Evolutionary conservation across 139 green algal genomes (phyloP).

Genomic region (Closterium sp.): DNA sequence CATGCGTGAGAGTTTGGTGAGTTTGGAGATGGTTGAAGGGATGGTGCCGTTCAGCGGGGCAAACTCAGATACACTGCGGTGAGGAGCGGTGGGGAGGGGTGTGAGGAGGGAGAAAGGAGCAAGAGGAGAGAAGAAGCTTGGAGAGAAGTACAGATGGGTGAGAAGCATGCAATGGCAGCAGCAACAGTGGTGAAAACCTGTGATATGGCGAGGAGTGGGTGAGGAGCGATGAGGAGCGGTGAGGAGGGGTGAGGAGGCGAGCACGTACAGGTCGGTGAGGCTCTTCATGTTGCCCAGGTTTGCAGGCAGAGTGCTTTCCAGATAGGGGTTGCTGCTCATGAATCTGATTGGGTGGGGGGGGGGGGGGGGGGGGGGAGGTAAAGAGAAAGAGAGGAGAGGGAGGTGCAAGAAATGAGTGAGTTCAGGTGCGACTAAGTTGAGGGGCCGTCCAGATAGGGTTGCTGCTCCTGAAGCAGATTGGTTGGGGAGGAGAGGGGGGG

Average conservation of each 20-base stretch:
- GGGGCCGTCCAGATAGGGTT: not conserved
- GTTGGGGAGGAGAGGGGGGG: no score
- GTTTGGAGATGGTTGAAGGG: no score
- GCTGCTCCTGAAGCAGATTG: not conserved
- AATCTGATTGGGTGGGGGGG: not conserved
- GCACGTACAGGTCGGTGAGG: not conserved
- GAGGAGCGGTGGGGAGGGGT: no score
- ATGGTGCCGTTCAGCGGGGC: no score
- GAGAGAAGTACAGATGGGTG: not conserved
- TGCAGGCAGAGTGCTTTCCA: not conserved
- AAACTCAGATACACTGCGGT: no score
- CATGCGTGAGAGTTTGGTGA: no score
- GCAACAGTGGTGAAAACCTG: no score
- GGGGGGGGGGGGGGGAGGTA: no score
- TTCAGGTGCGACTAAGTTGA: not conserved
- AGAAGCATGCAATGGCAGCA: not conserved
- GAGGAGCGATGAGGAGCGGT: not conserved
- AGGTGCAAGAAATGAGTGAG: no score
- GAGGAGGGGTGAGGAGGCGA: not conserved
- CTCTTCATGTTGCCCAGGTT: not conserved
- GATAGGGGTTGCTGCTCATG: not conserved
- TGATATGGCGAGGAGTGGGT: not conserved
- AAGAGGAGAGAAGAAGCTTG: slow-evolving; percentile 12
- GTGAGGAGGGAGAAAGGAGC: no score
- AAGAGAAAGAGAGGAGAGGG: no score